These are phyloP conservation scores for Magnusiomyces sp. DNA, from an alignment of 1,139 yeast genomes.

Conservation along the genomic window DNA sequence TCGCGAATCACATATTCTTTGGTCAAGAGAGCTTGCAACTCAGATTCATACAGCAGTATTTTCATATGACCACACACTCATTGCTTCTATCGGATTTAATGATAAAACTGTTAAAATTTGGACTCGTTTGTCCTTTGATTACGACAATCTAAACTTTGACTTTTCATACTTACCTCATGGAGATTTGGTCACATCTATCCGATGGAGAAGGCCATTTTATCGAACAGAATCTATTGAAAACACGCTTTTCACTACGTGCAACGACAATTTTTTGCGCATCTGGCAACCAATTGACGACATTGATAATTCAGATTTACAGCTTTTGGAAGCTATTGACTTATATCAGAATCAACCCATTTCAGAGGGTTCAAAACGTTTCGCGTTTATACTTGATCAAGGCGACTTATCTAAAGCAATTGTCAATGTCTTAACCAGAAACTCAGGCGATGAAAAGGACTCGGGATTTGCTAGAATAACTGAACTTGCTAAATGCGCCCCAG, in stretches of 20 bases:
- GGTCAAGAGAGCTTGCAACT: conserved; percentile 43
- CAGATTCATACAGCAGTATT: conserved; percentile 49
- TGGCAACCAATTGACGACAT: conserved; percentile 60
- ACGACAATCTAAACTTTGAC: conserved; percentile 60
- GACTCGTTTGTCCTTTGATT: conserved; percentile 66
- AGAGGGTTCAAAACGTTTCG: conserved; percentile 31
- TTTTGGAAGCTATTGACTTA: conserved; percentile 52
- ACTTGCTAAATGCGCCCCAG: conserved; percentile 32
- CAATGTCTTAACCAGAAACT: conserved; percentile 22
- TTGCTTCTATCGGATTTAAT: conserved; percentile 49
- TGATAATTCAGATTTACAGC: conserved; percentile 38
- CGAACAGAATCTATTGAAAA: conserved; percentile 28
- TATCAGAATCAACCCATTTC: conserved; percentile 13
- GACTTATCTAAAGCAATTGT: conserved; percentile 38
- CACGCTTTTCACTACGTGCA: conserved; percentile 52
- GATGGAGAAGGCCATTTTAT: conserved; percentile 26
- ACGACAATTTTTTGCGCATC: conserved; percentile 49
- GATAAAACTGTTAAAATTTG: conserved; percentile 71
- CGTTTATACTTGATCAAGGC: conserved; percentile 51
- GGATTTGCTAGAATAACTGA: conserved; percentile 19
- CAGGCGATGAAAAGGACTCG: conserved; percentile 1
- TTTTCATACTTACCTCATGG: conserved; percentile 62
- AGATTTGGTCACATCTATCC: conserved; percentile 41
- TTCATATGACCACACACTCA: conserved; percentile 56
- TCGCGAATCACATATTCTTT: conserved; percentile 36